phyloP scores from a whole-genome alignment of 2,329 filamentous ascomycete species.

The Amauroascus niger region DNA sequence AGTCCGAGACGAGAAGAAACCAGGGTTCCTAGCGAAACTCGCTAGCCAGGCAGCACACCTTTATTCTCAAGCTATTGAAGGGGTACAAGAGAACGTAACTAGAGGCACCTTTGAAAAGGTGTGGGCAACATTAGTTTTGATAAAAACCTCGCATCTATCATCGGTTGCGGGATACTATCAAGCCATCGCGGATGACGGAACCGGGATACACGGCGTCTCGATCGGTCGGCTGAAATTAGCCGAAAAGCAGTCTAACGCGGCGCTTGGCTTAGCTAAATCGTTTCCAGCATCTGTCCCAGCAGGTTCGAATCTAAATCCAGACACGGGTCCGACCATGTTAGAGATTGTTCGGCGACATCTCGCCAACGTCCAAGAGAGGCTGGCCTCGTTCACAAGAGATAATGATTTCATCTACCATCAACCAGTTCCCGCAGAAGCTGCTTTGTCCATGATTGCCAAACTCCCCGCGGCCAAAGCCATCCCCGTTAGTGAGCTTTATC shows the following conservation, averaged over 20 bases:
- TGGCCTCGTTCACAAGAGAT: constrained; percentile 70
- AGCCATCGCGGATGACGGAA: constrained; percentile 80
- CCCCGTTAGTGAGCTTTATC: constrained; percentile 90
- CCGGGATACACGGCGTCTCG: constrained; percentile 73
- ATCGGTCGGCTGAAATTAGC: constrained; percentile 75
- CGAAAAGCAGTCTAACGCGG: constrained; percentile 67
- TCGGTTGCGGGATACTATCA: constrained; percentile 92
- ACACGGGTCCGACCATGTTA: constrained; percentile 62
- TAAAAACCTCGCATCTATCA: constrained; percentile 71
- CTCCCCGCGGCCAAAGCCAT: constrained; percentile 93
- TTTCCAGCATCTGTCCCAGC: constrained; percentile 73
- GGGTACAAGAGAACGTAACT: constrained; percentile 82
- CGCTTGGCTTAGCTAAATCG: constrained; percentile 61
- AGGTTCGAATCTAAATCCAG: constrained; percentile 72
- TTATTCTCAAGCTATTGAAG: constrained; percentile 79
- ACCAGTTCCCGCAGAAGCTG: constrained; percentile 74
- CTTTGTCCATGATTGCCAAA: constrained; percentile 72
- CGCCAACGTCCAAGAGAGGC: constrained; percentile 68
- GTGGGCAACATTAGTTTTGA: constrained; percentile 63
- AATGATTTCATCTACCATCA: constrained; percentile 99
- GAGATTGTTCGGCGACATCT: constrained; percentile 78
- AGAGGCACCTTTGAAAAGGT: constrained; percentile 90
- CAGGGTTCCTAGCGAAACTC: constrained; percentile 81
- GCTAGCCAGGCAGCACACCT: constrained; percentile 83
- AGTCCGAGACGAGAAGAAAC: constrained; percentile 83